Percentiles rank a stretch among this genome's conserved stretches.
Evolutionary conservation across 2,329 filamentous ascomycete genomes (phyloP).

Genomic region (Colletotrichum sublineola): DNA sequence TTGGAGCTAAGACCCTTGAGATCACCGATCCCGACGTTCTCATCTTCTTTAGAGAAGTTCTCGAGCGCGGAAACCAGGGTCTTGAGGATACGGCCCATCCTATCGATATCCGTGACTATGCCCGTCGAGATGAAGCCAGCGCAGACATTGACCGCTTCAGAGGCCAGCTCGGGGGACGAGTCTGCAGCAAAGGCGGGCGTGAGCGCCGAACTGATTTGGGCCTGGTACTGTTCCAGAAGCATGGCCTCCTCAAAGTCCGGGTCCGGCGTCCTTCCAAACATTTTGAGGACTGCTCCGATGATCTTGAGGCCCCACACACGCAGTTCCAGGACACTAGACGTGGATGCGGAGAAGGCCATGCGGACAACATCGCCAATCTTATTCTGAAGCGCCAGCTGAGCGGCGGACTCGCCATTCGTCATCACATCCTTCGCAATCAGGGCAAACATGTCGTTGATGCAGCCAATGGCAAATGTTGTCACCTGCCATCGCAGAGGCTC

Average conservation of each 20-base stretch:
- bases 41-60: slow-evolving; percentile 86
- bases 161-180: slow-evolving; percentile 94
- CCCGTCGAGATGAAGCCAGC: slow-evolving; percentile 98
- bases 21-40: slow-evolving; percentile 91
- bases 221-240: slow-evolving; percentile 96
- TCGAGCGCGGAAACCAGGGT: slow-evolving; percentile 91
- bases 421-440: slow-evolving; percentile 84
- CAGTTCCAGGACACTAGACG: slow-evolving; percentile 89
- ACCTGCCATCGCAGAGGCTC: slow-evolving; percentile 97
- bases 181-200: slow-evolving; percentile 97
- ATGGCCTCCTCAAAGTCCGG: slow-evolving; percentile 98
- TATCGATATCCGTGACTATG: slow-evolving; percentile 95
- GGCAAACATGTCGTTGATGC: slow-evolving; percentile 84
- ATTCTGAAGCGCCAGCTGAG: slow-evolving; percentile 83
- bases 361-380: slow-evolving; percentile 92
- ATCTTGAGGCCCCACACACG: slow-evolving; percentile 93
- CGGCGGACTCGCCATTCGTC: slow-evolving; percentile 81
- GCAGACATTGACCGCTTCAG: slow-evolving; percentile 96
- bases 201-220: slow-evolving; percentile 95
- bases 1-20: slow-evolving; percentile 94
- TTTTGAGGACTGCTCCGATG: slow-evolving; percentile 91
- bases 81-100: slow-evolving; percentile 99
- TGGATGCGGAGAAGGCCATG: slow-evolving; percentile 97
- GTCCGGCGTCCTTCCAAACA: slow-evolving; percentile 95
- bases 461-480: slow-evolving; percentile 91